Base-by-base conservation (phyloP, 2,329 filamentous ascomycete genomes). In the Neofusicoccum parvum region DNA sequence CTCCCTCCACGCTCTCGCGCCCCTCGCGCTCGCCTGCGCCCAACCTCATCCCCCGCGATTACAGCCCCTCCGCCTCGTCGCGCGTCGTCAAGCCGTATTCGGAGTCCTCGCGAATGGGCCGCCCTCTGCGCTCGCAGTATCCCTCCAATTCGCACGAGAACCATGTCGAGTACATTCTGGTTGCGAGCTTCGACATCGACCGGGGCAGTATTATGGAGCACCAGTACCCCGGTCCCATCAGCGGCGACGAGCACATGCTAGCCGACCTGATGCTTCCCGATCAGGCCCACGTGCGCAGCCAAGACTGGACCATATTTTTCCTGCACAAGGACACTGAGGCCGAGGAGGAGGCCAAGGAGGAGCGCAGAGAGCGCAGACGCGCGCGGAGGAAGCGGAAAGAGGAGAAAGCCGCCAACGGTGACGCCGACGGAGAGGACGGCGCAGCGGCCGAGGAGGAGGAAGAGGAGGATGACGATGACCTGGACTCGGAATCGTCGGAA, bases 281-380 rank as follows among this genome's bases (percentile, higher is more conserved):
- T 78, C 94, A 98, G 79, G 93, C 94, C 23, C 95, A 99, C 80
- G 88, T 95, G 67, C 88, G 95, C 45, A 94, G 91, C 74, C 94
- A 98, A 79, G 95, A 99, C 77, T 99, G 95, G 95, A 99, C 95
- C 48, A 97, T 98, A 64, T 99, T 99, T 82, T 99, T 99, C 76
- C 78, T 99, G 65, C 95, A 99, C 81, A 98, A 98, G 77, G 95
- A 99, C 76, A 92, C 90, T 3, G 94, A 88, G 67, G 88, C 90
- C 67, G 91, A 94, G 65, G 94, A 96, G 67, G 90, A 92, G 71
- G 83, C 83, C 67, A 82, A 81, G 64, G 83, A 83, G 45, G 89
- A 86, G 81, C 84, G 72, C 82, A 82, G 71, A 82, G 86, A 83
- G 70, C 80, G 85, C 71, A 82, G 87, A 65, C 83, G 81, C 68